Base-by-base conservation (phyloP, 2,329 filamentous ascomycete genomes). In the Arthrobotrys megalospora region DNA sequence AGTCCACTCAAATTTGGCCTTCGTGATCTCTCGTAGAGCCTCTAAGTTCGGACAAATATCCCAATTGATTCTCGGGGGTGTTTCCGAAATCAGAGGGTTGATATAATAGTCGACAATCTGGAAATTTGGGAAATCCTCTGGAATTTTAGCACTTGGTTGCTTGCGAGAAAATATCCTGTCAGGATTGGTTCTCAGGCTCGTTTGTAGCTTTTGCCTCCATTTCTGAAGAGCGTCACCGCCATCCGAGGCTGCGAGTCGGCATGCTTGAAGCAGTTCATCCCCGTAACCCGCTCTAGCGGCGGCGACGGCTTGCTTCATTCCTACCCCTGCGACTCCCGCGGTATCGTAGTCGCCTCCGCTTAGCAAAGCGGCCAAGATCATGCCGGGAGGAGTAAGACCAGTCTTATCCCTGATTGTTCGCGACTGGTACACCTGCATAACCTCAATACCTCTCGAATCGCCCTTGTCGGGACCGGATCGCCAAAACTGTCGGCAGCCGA, bases 291-390 rank as follows among this genome's bases (percentile, higher is more conserved):
- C 96, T 82, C 90, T 90, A 38, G 94, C 94, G 67, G 96, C 96
- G 83, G 97, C 93, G 80, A 92, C 96, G 0, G 96, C 95, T 10
- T 94, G 87, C 82, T 95, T 97, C 60, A 93, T 90, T 1, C 96
- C 96, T 81, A 94, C 97, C 3, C 93, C 92, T 0, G 92, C 90
- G 14, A 99, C 91, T 0, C 96, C 96, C 69, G 93, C 92, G 0
- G 94, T 93, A 0, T 95, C 87, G 81, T 99, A 99, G 84, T 99
- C 96, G 6, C 96, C 96, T 6, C 96, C 96, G 81, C 94, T 97
- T 89, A 99, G 94, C 79, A 99, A 86, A 0, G 96, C 96, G 19
- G 98, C 92, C 11, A 99, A 86, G 21, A 98, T 91, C 94, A 99
- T 97, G 0, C 94, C 95, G 80, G 96, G 91, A 19, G 92, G 88